Percentiles rank a stretch among this genome's conserved stretches.
phyloP scores from a whole-genome alignment of 23 red algal species.

The Gracilaria caudata region DNA sequence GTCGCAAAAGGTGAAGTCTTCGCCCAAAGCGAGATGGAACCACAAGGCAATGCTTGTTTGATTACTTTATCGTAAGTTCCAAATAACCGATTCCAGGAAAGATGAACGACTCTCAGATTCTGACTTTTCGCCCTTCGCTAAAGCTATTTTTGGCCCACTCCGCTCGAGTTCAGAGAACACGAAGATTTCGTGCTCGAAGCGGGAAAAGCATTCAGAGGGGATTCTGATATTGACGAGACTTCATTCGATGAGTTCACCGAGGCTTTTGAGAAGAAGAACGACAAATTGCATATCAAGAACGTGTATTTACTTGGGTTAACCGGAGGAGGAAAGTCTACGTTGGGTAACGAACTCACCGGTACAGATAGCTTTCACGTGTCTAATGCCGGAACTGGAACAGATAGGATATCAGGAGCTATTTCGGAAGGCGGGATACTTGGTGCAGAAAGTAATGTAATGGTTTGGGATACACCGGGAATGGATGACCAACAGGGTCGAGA shows the following conservation, averaged over 20 bases:
- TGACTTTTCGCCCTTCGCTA: neutral
- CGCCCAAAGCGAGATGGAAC: neutral
- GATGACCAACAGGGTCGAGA: neutral
- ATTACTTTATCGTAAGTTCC: neutral
- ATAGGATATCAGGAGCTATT: neutral
- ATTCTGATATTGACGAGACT: neutral
- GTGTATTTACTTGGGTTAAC: neutral
- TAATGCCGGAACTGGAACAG: neutral
- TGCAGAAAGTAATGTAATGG: neutral
- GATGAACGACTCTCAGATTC: no score
- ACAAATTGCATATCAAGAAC: neutral
- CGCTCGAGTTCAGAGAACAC: neutral
- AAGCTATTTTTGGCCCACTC: neutral
- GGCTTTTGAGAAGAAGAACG: neutral
- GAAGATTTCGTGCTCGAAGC: neutral
- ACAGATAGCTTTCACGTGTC: neutral
- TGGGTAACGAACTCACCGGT: neutral
- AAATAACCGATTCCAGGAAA: no score
- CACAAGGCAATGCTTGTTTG: neutral
- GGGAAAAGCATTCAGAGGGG: neutral
- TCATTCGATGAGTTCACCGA: neutral
- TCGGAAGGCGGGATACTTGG: neutral
- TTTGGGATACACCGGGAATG: conserved; percentile 2
- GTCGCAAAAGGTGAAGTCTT: neutral
- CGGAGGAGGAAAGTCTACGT: neutral